These are phyloP conservation scores for Phoma sp. DNA, from an alignment of 2,329 filamentous ascomycete genomes.

Conservation along the genomic window DNA sequence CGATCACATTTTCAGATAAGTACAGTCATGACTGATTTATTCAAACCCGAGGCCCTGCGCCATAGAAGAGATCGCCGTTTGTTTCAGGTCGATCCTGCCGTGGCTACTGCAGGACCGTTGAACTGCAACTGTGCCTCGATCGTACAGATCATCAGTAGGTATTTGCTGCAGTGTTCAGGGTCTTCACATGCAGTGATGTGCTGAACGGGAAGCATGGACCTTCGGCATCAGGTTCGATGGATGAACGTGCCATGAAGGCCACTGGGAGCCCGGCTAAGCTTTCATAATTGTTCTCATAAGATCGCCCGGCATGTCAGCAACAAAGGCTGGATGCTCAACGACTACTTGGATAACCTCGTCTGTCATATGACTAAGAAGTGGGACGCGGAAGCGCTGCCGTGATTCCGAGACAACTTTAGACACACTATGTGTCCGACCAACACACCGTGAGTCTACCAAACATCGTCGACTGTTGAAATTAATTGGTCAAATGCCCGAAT, in stretches of 20 bases:
- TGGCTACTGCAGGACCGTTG: background rate
- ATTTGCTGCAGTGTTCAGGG: conserved; percentile 15
- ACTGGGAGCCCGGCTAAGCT: conserved; percentile 5
- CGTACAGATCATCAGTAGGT: conserved; percentile 17
- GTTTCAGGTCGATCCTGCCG: background rate
- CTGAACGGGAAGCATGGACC: conserved; percentile 30
- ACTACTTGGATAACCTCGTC: conserved; percentile 3
- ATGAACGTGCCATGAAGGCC: conserved; percentile 20
- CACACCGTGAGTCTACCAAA: background rate
- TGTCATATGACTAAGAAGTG: conserved; percentile 10
- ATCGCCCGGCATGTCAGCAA: conserved; percentile 5
- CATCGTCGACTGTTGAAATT: conserved; percentile 9
- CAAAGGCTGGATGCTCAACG: conserved; percentile 1
- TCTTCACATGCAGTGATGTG: conserved; percentile 3
- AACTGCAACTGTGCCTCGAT: background rate
- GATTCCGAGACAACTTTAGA: conserved; percentile 11
- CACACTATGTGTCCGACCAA: conserved; percentile 12
- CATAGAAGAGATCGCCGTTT: no score
- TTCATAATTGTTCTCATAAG: background rate
- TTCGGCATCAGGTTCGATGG: conserved; percentile 17
- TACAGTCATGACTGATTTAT: background rate
- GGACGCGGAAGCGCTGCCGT: conserved; percentile 8
- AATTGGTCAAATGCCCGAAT: conserved; percentile 4
- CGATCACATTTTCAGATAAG: background rate
- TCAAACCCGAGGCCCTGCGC: background rate